Conservation (phyloP, 352 stramenopile species). For the Phytophthora gonapodyides region DNA sequence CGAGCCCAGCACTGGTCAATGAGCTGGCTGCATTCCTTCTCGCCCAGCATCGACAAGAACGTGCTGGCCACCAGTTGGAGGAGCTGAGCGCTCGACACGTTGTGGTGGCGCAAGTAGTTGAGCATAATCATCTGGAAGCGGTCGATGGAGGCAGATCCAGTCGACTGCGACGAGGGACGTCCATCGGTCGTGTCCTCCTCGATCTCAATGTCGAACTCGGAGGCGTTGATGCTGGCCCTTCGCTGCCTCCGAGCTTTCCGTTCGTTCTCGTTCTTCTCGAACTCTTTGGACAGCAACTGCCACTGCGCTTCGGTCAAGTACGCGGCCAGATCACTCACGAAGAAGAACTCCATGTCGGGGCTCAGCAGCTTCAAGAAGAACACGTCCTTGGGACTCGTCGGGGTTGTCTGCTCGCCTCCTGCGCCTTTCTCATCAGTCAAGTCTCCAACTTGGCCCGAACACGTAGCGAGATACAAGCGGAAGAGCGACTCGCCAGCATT, state of each 20-base stretch:
- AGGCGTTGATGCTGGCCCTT: constrained; percentile 11
- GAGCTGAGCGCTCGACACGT: constrained; percentile 50
- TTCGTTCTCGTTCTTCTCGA: constrained; percentile 53
- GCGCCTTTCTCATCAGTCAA: constrained; percentile 16
- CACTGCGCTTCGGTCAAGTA: constrained; percentile 72
- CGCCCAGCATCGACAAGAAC: constrained; percentile 52
- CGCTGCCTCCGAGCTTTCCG: constrained; percentile 36
- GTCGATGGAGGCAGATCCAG: constrained; percentile 39
- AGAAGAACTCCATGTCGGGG: constrained; percentile 73
- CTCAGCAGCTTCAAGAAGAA: constrained; percentile 67
- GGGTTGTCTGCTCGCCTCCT: not conserved
- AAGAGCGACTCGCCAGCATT: constrained; percentile 68
- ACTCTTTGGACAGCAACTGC: constrained; percentile 65
- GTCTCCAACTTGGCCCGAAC: constrained; percentile 34
- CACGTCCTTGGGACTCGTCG: constrained; percentile 43
- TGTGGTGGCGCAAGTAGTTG: constrained; percentile 63
- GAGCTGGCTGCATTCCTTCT: constrained; percentile 46
- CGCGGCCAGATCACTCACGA: constrained; percentile 60
- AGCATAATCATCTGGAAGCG: constrained; percentile 64
- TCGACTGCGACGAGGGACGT: constrained; percentile 12
- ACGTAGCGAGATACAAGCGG: constrained; percentile 59
- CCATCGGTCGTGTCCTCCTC: constrained; percentile 29
- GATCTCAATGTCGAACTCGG: constrained; percentile 19
- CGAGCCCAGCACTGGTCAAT: constrained; percentile 48
- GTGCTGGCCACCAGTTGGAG: constrained; percentile 45